Conservation (phyloP, 495 filamentous ascomycete species). For the Talaromyces nanjingensis region DNA sequence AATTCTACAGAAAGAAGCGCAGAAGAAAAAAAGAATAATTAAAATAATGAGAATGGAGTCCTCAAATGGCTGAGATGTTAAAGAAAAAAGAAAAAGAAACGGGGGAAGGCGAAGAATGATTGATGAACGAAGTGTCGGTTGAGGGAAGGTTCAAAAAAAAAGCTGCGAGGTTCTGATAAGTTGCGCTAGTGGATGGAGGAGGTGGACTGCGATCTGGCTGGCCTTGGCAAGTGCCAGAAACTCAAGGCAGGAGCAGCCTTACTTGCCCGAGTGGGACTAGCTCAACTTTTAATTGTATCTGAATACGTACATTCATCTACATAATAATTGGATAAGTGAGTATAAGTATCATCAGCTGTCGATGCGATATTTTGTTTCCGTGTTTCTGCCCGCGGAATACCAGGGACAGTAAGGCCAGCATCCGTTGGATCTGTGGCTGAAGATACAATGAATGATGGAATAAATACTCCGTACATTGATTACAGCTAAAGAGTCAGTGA, state of each 20-base stretch:
- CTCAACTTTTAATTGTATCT: too few species aligned
- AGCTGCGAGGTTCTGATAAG: slow-evolving; percentile 20
- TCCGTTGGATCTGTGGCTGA: background rate
- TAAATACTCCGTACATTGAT: background rate
- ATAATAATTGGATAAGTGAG: background rate
- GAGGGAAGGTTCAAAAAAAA: slow-evolving; percentile 5
- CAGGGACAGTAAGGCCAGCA: background rate
- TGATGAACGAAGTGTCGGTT: background rate
- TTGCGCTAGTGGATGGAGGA: slow-evolving; percentile 9
- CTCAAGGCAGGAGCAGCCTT: background rate
- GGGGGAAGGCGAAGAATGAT: slow-evolving; percentile 7
- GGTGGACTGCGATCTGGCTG: slow-evolving; percentile 1
- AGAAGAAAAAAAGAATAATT: slow-evolving; percentile 11
- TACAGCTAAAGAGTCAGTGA: background rate
- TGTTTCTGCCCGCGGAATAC: background rate
- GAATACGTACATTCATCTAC: too few species aligned
- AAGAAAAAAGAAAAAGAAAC: slow-evolving; percentile 8
- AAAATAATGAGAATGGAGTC: slow-evolving; percentile 3
- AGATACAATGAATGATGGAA: background rate
- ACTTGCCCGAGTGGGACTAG: background rate
- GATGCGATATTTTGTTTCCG: background rate
- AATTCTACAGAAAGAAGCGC: slow-evolving; percentile 10
- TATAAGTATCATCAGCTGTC: background rate
- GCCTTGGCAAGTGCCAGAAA: background rate
- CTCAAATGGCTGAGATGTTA: background rate